These are phyloP conservation scores for Amphibolis antarctica DNA, from an alignment of 106 monocot species.

Conservation along the genomic window DNA sequence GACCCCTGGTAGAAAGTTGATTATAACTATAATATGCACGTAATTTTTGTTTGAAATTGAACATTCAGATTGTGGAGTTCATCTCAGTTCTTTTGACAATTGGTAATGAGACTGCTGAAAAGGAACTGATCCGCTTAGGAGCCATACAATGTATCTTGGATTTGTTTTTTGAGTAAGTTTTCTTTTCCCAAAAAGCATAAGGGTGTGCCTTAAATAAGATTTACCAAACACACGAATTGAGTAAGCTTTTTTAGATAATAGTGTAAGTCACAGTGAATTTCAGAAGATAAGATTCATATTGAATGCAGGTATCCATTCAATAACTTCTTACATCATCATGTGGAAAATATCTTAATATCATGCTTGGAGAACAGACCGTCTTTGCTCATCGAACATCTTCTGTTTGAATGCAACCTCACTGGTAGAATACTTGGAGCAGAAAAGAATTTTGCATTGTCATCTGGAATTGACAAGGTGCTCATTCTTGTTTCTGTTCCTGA, in stretches of 20 bases:
- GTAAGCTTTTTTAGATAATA: background rate
- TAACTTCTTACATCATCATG: constrained; percentile 88
- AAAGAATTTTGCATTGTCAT: constrained; percentile 36
- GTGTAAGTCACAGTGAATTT: background rate
- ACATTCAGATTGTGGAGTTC: constrained; percentile 90
- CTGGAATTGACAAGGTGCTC: constrained; percentile 41
- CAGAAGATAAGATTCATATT: background rate
- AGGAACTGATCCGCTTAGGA: constrained; percentile 44
- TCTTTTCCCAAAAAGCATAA: too few relatives aligned
- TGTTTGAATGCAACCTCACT: constrained; percentile 57
- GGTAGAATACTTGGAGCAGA: constrained; percentile 73
- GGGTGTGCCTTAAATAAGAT: too few relatives aligned
- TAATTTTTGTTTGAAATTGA: background rate
- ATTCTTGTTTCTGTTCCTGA: background rate
- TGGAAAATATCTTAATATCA: constrained; percentile 62
- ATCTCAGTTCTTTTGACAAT: constrained; percentile 80
- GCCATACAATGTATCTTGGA: constrained; percentile 51
- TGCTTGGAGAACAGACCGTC: constrained; percentile 80
- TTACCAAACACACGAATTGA: too few relatives aligned
- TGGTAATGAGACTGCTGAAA: constrained; percentile 76
- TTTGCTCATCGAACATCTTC: constrained; percentile 64
- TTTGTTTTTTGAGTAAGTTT: constrained; percentile 92
- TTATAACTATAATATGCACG: background rate
- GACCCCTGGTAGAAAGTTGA: too few relatives aligned
- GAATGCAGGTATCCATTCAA: constrained; percentile 80